These are phyloP conservation scores for Nicotiana benthamiana DNA, from an alignment of 257 asterid genomes.

Conservation along the genomic window DNA sequence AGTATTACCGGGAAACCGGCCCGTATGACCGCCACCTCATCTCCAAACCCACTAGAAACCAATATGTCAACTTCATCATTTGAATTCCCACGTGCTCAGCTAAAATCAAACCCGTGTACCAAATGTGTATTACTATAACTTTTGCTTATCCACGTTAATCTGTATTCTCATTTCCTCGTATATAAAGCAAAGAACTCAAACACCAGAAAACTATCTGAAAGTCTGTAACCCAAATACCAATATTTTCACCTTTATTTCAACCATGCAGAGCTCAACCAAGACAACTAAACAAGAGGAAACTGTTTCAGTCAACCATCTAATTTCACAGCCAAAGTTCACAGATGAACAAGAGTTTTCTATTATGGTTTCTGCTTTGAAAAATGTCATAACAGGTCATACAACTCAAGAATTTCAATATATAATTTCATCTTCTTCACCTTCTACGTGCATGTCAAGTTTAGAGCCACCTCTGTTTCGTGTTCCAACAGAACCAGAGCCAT, in stretches of 20 bases:
- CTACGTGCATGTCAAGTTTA: background rate
- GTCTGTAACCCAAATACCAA: background rate
- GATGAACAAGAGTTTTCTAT: constrained; percentile 50
- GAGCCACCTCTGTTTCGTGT: constrained; percentile 17
- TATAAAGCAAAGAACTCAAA: background rate
- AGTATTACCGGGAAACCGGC: background rate
- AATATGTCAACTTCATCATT: no score
- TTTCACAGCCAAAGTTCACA: constrained; percentile 15
- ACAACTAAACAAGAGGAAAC: constrained; percentile 19
- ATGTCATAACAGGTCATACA: constrained; percentile 38
- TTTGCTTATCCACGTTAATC: background rate
- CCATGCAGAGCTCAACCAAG: constrained; percentile 52
- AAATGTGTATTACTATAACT: background rate
- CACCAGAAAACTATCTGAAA: background rate
- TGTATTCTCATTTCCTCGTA: no score
- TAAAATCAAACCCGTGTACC: background rate
- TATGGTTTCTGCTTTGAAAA: constrained; percentile 56
- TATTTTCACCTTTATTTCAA: background rate
- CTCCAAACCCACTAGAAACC: no score
- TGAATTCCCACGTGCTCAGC: background rate
- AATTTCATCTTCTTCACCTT: background rate
- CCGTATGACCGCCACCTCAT: background rate
- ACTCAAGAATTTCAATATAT: background rate
- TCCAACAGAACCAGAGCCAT: constrained; percentile 27
- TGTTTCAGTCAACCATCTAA: background rate